A percentile compares a stretch with the other conserved stretches of the same genome.
These are phyloP conservation scores for Fusarium gaditjirri DNA, from an alignment of 2,329 filamentous ascomycete species.

Conservation along the genomic window DNA sequence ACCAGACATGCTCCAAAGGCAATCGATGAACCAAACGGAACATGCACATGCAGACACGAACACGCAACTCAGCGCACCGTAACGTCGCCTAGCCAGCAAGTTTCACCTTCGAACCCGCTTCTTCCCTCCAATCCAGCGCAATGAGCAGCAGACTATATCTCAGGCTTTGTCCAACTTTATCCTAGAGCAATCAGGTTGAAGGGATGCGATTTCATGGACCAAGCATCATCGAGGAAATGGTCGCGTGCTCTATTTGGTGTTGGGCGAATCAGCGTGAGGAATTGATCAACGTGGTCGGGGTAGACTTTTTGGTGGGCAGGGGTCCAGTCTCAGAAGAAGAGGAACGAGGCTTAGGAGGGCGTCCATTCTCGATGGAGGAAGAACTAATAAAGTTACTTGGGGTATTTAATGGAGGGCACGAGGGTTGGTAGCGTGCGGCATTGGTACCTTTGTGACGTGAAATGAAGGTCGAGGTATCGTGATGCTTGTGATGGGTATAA, in stretches of 20 bases:
- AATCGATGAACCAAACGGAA: constrained; percentile 17
- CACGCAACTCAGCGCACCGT: constrained; percentile 19
- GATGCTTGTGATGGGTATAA: constrained; percentile 19
- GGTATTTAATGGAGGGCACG: constrained; percentile 19
- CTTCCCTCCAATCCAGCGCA: constrained; percentile 40
- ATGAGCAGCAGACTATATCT: constrained; percentile 22
- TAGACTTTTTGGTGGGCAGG: constrained; percentile 41
- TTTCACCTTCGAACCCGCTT: constrained; percentile 41
- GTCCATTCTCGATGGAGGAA: constrained; percentile 26
- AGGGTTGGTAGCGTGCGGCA: constrained; percentile 15
- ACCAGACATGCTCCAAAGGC: constrained; percentile 4
- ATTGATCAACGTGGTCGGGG: constrained; percentile 50
- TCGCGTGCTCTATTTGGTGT: constrained; percentile 52
- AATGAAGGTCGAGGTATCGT: constrained; percentile 14
- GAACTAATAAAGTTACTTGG: constrained; percentile 10
- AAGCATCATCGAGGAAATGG: constrained; percentile 58
- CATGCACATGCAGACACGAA: constrained; percentile 27
- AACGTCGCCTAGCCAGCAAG: constrained; percentile 23
- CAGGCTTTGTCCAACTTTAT: constrained; percentile 23
- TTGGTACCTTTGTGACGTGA: constrained; percentile 13
- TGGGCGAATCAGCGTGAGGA: constrained; percentile 49
- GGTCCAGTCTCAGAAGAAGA: constrained; percentile 34
- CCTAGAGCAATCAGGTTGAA: constrained; percentile 34
- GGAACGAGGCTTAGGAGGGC: constrained; percentile 38
- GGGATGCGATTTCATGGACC: constrained; percentile 48